Conservation (phyloP, 2,329 filamentous ascomycete genomes). For the Botryosphaeria dothidea region DNA sequence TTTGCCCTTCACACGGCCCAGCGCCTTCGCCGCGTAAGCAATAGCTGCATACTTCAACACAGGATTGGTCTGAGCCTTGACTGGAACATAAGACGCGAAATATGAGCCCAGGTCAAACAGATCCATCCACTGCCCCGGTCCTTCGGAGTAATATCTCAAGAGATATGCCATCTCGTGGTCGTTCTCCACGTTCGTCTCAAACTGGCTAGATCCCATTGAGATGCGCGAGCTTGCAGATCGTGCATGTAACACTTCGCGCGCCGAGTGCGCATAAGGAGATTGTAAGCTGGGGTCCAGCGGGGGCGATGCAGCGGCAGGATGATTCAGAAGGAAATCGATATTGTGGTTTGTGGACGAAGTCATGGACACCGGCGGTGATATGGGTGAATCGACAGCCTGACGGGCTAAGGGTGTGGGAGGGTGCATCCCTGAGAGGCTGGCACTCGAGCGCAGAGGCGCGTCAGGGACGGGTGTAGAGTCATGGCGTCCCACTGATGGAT, state of each 20-base stretch:
- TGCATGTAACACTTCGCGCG: not conserved
- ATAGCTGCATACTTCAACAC: conserved; percentile 57
- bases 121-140: conserved; percentile 62
- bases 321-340: conserved; percentile 59
- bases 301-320: conserved; percentile 32
- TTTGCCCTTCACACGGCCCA: conserved; percentile 55
- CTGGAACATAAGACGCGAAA: conserved; percentile 61
- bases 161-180: conserved; percentile 63
- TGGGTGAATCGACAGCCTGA: conserved; percentile 28
- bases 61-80: conserved; percentile 55
- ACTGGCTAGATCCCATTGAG: conserved; percentile 12
- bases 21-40: conserved; percentile 63
- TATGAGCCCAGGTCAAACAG: conserved; percentile 58
- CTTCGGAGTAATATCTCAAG: conserved; percentile 61
- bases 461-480: conserved; percentile 29
- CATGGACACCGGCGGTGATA: conserved; percentile 47
- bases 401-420: conserved; percentile 29
- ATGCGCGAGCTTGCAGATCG: conserved; percentile 16
- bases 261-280: conserved; percentile 31
- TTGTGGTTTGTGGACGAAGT: conserved; percentile 42
- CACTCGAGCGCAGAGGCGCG: conserved; percentile 19
- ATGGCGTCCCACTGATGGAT: conserved; percentile 28
- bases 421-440: conserved; percentile 22
- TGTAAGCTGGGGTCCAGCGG: conserved; percentile 37
- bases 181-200: conserved; percentile 25